These are phyloP conservation scores for Phtheirospermum japonicum DNA, from an alignment of 257 asterid species.

Conservation along the genomic window DNA sequence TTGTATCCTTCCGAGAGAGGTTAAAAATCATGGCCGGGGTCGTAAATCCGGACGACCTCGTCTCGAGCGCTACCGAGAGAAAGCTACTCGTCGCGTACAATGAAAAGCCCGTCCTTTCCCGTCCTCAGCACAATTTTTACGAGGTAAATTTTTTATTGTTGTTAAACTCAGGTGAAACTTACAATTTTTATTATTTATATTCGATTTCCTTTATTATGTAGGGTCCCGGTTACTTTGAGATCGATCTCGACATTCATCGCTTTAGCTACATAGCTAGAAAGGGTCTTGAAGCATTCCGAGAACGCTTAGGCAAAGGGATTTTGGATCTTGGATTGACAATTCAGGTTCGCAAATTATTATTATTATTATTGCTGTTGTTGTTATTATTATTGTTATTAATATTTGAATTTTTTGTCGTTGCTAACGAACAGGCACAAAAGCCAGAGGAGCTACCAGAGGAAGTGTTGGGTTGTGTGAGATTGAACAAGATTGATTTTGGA, in stretches of 20 bases:
- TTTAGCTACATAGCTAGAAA: constrained; percentile 89
- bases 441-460: constrained; percentile 86
- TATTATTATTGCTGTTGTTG: neutral
- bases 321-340: constrained; percentile 78
- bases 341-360: constrained; percentile 46
- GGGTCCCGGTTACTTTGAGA: constrained; percentile 85
- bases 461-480: constrained; percentile 65
- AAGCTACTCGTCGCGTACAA: constrained; percentile 77
- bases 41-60: constrained; percentile 75
- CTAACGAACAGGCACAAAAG: constrained; percentile 61
- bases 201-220: constrained; percentile 20
- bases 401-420: neutral
- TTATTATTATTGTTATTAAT: neutral
- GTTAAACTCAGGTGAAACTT: too few relatives aligned
- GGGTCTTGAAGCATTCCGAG: constrained; percentile 83
- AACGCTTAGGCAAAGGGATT: constrained; percentile 62
- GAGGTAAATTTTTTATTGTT: too few relatives aligned
- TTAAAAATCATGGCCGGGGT: constrained; percentile 82
- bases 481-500: constrained; percentile 75
- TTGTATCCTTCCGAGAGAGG: constrained; percentile 69
- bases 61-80: constrained; percentile 65
- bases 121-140: constrained; percentile 82
- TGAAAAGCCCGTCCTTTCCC: constrained; percentile 87
- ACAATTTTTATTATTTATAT: neutral
- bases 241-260: constrained; percentile 89